phyloP scores from a whole-genome alignment of 2,329 filamentous ascomycete genomes.

The Aureobasidium zeae region DNA sequence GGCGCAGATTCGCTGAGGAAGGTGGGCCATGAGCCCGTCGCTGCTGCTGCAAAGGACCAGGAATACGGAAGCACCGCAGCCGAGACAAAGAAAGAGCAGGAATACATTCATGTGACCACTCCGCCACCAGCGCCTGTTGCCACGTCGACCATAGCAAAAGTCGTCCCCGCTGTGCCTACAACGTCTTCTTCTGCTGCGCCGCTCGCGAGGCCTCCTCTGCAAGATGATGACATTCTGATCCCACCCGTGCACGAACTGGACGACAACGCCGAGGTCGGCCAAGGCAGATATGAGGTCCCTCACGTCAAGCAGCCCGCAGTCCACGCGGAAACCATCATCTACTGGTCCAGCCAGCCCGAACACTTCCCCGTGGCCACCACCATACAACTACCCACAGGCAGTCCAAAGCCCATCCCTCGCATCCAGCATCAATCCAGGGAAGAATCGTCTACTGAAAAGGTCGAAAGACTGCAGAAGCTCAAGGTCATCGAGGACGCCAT shows the following conservation, averaged over 20 bases:
- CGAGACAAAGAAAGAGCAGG: background rate
- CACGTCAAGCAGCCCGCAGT: background rate
- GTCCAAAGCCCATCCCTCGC: slow-evolving; percentile 59
- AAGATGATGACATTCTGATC: too few relatives aligned
- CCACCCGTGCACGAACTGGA: slow-evolving; percentile 2
- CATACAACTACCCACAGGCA: slow-evolving; percentile 65
- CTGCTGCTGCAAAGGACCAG: background rate
- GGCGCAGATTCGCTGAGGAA: slow-evolving; percentile 15
- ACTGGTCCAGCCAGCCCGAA: slow-evolving; percentile 64
- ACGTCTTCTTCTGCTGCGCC: too few relatives aligned
- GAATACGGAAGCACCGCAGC: background rate
- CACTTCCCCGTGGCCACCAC: slow-evolving; percentile 67
- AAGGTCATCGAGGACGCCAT: slow-evolving; percentile 64
- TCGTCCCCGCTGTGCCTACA: too few relatives aligned
- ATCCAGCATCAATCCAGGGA: slow-evolving; percentile 66
- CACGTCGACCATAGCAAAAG: background rate
- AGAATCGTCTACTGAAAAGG: slow-evolving; percentile 52
- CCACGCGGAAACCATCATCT: slow-evolving; percentile 32
- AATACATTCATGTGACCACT: too few relatives aligned
- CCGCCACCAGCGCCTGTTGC: background rate
- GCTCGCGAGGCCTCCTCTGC: too few relatives aligned
- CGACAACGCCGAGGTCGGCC: slow-evolving; percentile 4
- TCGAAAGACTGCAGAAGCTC: slow-evolving; percentile 55
- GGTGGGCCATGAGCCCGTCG: slow-evolving; percentile 6
- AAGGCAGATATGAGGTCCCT: slow-evolving; percentile 27